A percentile compares a stretch with the other conserved stretches of the same genome.
These are phyloP conservation scores for Corniculantispora saksenae DNA, from an alignment of 2,329 filamentous ascomycete species.

Conservation along the genomic window DNA sequence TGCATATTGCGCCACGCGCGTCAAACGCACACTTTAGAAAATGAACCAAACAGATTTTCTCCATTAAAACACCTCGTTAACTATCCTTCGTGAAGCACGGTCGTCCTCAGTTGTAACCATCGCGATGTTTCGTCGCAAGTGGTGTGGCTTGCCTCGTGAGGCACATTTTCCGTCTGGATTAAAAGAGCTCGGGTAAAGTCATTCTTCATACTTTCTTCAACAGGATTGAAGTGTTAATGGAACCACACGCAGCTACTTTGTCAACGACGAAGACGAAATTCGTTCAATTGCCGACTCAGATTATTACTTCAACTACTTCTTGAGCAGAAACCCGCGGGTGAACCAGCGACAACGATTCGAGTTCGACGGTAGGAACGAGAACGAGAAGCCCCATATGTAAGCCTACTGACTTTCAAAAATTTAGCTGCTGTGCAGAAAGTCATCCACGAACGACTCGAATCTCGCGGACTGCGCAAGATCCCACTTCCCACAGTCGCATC, in stretches of 20 bases:
- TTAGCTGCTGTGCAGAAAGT: constrained; percentile 64
- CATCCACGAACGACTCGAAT: constrained; percentile 61
- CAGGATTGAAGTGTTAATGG: not conserved
- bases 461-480: constrained; percentile 59
- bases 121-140: constrained; percentile 74
- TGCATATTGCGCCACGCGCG: not conserved
- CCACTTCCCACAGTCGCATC: constrained; percentile 56
- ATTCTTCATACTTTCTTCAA: constrained; percentile 17
- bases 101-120: not conserved
- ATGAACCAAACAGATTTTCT: constrained; percentile 21
- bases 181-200: constrained; percentile 65
- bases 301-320: constrained; percentile 72
- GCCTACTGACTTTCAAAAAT: too few species aligned
- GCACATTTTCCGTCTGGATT: constrained; percentile 66
- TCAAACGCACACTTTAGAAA: constrained; percentile 10
- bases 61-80: constrained; percentile 21
- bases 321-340: constrained; percentile 72
- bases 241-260: constrained; percentile 64
- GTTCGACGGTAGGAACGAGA: constrained; percentile 63
- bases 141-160: constrained; percentile 70
- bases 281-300: constrained; percentile 67
- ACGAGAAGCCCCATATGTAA: too few species aligned
- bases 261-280: constrained; percentile 75
- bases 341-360: constrained; percentile 75
- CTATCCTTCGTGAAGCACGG: not conserved